Conservation (phyloP, 495 filamentous ascomycete genomes). For the Aspergillus conjunctus region DNA sequence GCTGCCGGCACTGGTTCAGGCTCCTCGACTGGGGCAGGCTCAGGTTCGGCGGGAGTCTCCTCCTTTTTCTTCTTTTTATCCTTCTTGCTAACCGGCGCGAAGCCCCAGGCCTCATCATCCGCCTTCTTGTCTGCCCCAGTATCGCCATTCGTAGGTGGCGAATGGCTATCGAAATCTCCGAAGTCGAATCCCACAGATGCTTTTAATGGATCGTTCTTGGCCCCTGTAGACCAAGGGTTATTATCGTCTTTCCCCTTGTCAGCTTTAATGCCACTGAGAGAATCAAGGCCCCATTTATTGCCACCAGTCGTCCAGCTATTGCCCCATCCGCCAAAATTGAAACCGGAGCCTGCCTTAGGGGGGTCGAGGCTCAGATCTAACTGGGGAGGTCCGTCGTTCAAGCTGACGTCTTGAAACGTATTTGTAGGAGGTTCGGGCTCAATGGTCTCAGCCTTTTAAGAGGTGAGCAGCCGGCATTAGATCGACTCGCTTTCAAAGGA, state of each 20-base stretch:
- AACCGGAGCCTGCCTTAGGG: constrained; percentile 35
- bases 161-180: constrained; percentile 42
- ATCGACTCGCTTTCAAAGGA: background rate
- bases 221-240: constrained; percentile 43
- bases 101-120: constrained; percentile 38
- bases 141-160: constrained; percentile 28
- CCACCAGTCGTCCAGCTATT: constrained; percentile 42
- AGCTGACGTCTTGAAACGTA: constrained; percentile 50
- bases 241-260: constrained; percentile 35
- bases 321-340: constrained; percentile 51
- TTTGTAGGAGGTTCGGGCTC: constrained; percentile 31
- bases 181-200: constrained; percentile 48
- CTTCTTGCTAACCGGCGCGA: constrained; percentile 28
- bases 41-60: constrained; percentile 26
- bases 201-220: constrained; percentile 44
- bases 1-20: constrained; percentile 24
- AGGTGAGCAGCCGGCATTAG: constrained; percentile 1
- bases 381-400: constrained; percentile 46
- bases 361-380: constrained; percentile 49
- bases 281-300: constrained; percentile 39
- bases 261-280: constrained; percentile 39
- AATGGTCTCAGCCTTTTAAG: constrained; percentile 12
- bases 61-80: constrained; percentile 37
- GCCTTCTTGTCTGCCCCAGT: constrained; percentile 17
- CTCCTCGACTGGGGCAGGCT: constrained; percentile 27